A percentile compares a stretch with the other conserved stretches of the same genome.
These are phyloP conservation scores for Phytophthora syringae DNA, from an alignment of 352 stramenopile genomes.

Conservation along the genomic window DNA sequence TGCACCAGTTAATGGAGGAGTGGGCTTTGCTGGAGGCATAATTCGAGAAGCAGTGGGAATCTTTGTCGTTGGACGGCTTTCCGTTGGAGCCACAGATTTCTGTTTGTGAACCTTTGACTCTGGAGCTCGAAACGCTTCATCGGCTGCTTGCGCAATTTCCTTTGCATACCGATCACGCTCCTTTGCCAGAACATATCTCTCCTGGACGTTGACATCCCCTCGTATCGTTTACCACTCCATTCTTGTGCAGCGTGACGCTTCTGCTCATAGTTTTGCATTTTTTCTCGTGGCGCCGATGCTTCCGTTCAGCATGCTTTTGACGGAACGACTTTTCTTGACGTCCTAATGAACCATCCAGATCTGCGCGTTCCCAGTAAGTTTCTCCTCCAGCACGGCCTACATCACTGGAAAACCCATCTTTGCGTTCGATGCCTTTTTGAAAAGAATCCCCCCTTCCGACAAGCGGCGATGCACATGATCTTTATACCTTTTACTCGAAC, in stretches of 20 bases:
- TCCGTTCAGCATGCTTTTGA: constrained; percentile 23
- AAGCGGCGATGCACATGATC: constrained; percentile 16
- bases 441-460: background rate
- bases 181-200: constrained; percentile 30
- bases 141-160: constrained; percentile 30
- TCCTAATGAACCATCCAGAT: background rate
- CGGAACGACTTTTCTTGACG: constrained; percentile 1
- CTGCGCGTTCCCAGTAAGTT: background rate
- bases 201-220: constrained; percentile 1
- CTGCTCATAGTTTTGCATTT: constrained; percentile 30
- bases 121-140: constrained; percentile 24
- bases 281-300: constrained; percentile 28
- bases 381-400: constrained; percentile 2
- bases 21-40: background rate
- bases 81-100: constrained; percentile 9
- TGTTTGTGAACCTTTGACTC: constrained; percentile 3
- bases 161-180: constrained; percentile 39
- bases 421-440: background rate
- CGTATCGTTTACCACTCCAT: constrained; percentile 9
- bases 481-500: background rate
- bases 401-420: background rate
- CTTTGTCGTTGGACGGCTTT: constrained; percentile 1
- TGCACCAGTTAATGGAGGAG: too few relatives aligned
- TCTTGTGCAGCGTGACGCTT: constrained; percentile 28
- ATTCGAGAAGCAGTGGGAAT: background rate